Conservation (phyloP, 306 rosid genomes). For the Canavalia ensiformis region DNA sequence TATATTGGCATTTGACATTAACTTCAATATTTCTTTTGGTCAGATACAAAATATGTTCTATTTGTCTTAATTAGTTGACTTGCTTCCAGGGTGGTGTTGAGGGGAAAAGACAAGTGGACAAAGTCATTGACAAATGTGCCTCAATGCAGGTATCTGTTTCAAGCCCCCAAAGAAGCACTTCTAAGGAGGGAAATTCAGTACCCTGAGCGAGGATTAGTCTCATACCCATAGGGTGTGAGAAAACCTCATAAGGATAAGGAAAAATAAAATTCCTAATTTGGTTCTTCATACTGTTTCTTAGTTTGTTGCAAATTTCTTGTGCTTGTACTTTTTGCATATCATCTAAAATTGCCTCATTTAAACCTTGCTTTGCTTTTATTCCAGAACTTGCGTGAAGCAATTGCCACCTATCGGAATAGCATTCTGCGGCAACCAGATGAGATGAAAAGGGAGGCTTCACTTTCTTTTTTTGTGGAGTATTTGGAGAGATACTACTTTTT, state of each 20-base stretch:
- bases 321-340: slow-evolving; percentile 40
- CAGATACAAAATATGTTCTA: neutral
- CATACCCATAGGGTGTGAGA: slow-evolving; percentile 26
- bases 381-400: slow-evolving; percentile 93
- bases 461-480: slow-evolving; percentile 88
- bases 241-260: slow-evolving; percentile 9
- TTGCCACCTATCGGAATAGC: slow-evolving; percentile 88
- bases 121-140: slow-evolving; percentile 91
- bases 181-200: slow-evolving; percentile 15
- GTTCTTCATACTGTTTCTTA: slow-evolving; percentile 38
- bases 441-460: slow-evolving; percentile 90
- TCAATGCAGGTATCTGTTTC: slow-evolving; percentile 82
- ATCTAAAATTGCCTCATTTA: slow-evolving; percentile 37
- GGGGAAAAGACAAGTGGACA: slow-evolving; percentile 96
- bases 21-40: slow-evolving; percentile 37
- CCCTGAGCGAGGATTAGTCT: slow-evolving; percentile 30
- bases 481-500: slow-evolving; percentile 97
- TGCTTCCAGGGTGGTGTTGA: slow-evolving; percentile 87
- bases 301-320: slow-evolving; percentile 30
- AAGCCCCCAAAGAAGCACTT: slow-evolving; percentile 19
- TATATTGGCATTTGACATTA: slow-evolving; percentile 41
- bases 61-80: slow-evolving; percentile 42
- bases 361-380: slow-evolving; percentile 45
- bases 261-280: slow-evolving; percentile 25
- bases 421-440: slow-evolving; percentile 91